phyloP scores from a whole-genome alignment of 2,329 filamentous ascomycete species.

The Phialophora chinensis region DNA sequence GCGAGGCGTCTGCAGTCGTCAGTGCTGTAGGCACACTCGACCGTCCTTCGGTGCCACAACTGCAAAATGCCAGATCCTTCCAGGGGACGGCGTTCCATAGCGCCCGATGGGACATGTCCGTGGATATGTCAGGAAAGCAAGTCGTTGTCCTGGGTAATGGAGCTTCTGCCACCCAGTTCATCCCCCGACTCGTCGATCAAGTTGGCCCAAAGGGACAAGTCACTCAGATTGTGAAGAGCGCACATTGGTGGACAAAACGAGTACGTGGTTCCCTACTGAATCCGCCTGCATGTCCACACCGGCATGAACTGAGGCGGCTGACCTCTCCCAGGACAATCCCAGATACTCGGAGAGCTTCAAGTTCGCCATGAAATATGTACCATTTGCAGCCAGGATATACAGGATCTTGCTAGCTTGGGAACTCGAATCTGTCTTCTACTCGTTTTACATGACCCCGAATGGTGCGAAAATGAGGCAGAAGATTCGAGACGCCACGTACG shows the following conservation, averaged over 20 bases:
- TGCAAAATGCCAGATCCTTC: conserved; percentile 43
- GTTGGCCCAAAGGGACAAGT: background rate
- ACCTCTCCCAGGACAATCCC: too few relatives aligned
- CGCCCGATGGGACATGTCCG: conserved; percentile 5
- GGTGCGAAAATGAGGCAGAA: too few relatives aligned
- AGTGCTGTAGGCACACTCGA: conserved; percentile 42
- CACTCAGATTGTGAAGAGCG: background rate
- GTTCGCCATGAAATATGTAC: too few relatives aligned
- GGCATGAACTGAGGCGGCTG: too few relatives aligned
- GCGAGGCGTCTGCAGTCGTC: conserved; percentile 20
- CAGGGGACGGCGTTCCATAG: conserved; percentile 52
- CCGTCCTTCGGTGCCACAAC: conserved; percentile 35
- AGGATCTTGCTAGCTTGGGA: too few relatives aligned
- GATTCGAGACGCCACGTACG: background rate
- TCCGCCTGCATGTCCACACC: too few relatives aligned
- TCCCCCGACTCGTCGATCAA: background rate
- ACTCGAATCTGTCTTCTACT: too few relatives aligned
- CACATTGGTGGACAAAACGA: too few relatives aligned
- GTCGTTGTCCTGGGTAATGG: background rate
- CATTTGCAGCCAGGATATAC: too few relatives aligned
- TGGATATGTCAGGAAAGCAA: background rate
- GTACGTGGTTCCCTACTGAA: too few relatives aligned
- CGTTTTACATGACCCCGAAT: too few relatives aligned
- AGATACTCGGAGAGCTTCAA: too few relatives aligned
- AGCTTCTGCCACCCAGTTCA: background rate